Percentiles rank a stretch among this genome's conserved stretches.
Evolutionary conservation across 2,329 filamentous ascomycete genomes (phyloP).

Genomic region (Fusarium protoensiforme): DNA sequence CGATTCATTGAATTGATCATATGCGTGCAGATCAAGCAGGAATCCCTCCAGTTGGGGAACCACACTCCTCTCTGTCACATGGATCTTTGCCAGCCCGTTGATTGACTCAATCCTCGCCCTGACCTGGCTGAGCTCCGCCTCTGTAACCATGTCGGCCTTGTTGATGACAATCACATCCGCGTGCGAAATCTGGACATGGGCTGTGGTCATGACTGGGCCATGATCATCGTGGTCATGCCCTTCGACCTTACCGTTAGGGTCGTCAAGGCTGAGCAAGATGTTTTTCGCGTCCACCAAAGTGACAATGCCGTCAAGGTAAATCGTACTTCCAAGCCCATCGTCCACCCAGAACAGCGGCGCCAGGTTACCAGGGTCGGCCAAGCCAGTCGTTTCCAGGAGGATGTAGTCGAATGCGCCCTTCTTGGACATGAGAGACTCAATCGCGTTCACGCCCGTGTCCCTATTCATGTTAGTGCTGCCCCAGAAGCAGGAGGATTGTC

Average conservation of each 20-base stretch:
- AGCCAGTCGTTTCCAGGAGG: conserved; percentile 92
- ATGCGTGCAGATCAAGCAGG: conserved; percentile 90
- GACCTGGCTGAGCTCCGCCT: conserved; percentile 75
- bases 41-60: conserved; percentile 88
- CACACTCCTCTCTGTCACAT: conserved; percentile 81
- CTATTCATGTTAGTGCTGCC: conserved; percentile 56
- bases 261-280: conserved; percentile 83
- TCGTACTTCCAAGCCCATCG: conserved; percentile 91
- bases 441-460: conserved; percentile 92
- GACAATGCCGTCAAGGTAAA: conserved; percentile 96
- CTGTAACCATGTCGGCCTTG: conserved; percentile 85
- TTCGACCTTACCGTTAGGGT: conserved; percentile 67
- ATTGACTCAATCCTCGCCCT: conserved; percentile 81
- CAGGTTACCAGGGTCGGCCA: conserved; percentile 95
- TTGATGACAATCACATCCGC: conserved; percentile 96
- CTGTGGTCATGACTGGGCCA: conserved; percentile 84
- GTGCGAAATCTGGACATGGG: conserved; percentile 96
- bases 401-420: conserved; percentile 98
- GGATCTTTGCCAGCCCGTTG: conserved; percentile 87
- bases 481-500: background rate
- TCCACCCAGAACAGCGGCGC: conserved; percentile 98
- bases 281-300: conserved; percentile 97
- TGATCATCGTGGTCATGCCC: conserved; percentile 63
- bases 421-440: conserved; percentile 95
- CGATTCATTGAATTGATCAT: conserved; percentile 81